A percentile compares a stretch with the other conserved stretches of the same genome.
phyloP scores from a whole-genome alignment of 352 stramenopile genomes.

The Aphanomyces cochlioides region DNA sequence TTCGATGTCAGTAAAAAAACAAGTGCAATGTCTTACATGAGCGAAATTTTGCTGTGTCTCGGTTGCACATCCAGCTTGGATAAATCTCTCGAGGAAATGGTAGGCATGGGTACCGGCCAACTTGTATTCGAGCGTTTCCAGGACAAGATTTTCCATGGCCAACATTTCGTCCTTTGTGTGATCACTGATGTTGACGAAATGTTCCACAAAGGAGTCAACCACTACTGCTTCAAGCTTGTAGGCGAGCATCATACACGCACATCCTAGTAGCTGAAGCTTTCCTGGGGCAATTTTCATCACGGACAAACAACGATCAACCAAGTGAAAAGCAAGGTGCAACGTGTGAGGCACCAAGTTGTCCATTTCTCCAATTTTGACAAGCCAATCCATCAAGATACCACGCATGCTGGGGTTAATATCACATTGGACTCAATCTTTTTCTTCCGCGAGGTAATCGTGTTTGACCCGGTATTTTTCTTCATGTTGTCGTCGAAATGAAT shows the following conservation, averaged over 20 bases:
- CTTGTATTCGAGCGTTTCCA: conserved; percentile 70
- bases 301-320: conserved; percentile 77
- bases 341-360: conserved; percentile 79
- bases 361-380: conserved; percentile 89
- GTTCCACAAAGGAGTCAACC: conserved; percentile 85
- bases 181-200: conserved; percentile 98
- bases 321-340: conserved; percentile 75
- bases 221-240: conserved; percentile 98
- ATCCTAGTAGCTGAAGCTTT: conserved; percentile 94
- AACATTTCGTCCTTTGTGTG: conserved; percentile 86
- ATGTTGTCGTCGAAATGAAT: conserved; percentile 61
- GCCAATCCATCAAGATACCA: conserved; percentile 99
- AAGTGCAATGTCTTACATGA: conserved; percentile 8
- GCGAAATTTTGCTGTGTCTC: conserved; percentile 45
- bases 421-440: conserved; percentile 88
- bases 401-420: conserved; percentile 99
- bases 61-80: conserved; percentile 47
- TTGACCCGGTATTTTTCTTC: conserved; percentile 67
- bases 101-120: conserved; percentile 73
- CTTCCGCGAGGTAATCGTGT: conserved; percentile 56
- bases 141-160: conserved; percentile 73
- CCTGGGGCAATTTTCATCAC: conserved; percentile 84
- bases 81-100: conserved; percentile 65
- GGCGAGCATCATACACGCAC: conserved; percentile 94
- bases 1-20: background rate